These are phyloP conservation scores for Nelumbo lutea DNA, from an alignment of 164 flowering plant species.

Conservation along the genomic window DNA sequence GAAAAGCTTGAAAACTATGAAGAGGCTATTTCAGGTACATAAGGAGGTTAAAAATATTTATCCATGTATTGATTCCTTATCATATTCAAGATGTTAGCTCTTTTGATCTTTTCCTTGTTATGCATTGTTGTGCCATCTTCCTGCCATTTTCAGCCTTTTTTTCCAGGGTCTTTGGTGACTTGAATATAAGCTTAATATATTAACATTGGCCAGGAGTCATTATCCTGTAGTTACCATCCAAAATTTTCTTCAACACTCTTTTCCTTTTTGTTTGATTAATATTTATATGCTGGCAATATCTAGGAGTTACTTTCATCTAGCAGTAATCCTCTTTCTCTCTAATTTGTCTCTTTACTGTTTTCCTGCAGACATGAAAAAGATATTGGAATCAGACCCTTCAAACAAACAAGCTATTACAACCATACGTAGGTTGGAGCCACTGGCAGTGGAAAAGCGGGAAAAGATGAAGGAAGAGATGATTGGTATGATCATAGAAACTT, in stretches of 20 bases:
- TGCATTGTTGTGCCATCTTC: too few relatives aligned
- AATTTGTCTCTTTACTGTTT: not conserved
- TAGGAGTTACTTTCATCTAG: not conserved
- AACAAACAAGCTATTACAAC: conserved; percentile 65
- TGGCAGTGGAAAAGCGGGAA: conserved; percentile 85
- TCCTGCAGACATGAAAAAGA: conserved; percentile 62
- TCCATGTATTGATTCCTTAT: not conserved
- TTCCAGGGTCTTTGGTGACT: too few relatives aligned
- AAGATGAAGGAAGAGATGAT: conserved; percentile 98
- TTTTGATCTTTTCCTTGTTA: too few relatives aligned
- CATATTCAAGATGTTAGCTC: not conserved
- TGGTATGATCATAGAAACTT: conserved; percentile 35
- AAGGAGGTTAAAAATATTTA: not conserved
- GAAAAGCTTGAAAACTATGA: conserved; percentile 92
- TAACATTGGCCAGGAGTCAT: too few relatives aligned
- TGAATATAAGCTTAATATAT: too few relatives aligned
- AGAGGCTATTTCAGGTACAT: conserved; percentile 78
- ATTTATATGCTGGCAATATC: not conserved
- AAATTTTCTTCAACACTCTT: not conserved
- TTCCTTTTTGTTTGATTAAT: not conserved
- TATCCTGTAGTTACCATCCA: not conserved
- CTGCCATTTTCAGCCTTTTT: too few relatives aligned
- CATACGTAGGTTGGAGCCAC: conserved; percentile 60
- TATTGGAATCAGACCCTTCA: conserved; percentile 75
- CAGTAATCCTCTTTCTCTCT: not conserved